Evolutionary conservation across 2,329 filamentous ascomycete species (phyloP), one percentile per base, ranked within the genome.

Genomic region (Aspergillus japonicus): DNA sequence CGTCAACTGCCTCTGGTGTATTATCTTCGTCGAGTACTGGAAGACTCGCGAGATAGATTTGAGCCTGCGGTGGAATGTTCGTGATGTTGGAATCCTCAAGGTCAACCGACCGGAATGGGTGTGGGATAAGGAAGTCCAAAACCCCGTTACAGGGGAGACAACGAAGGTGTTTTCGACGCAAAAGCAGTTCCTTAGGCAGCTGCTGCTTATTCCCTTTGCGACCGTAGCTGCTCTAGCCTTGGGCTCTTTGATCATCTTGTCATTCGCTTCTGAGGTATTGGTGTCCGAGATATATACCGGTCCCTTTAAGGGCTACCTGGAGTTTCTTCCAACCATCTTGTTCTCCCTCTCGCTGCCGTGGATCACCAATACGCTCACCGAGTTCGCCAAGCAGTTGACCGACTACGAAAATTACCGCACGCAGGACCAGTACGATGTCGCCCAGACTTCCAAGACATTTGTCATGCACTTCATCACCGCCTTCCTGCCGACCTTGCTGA

Each of bases 401-500:
- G 82, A 92, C 14, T 87, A 87, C 66, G 95, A 99, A 71, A 99
- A 99, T 71, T 96, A 98, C 73, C 90, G 93, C 68, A 98, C 92
- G 0, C 85, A 90, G 59, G 91, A 93, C 65, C 88, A 88, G 14
- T 90, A 96, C 69, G 87, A 96, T 61, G 86, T 90, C 21, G 90
- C 93, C 1, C 85, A 96, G 71, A 91, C 95, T 0, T 88, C 91
- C 60, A 99, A 99, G 80, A 89, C 96, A 35, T 98, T 99, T 70
- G 87, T 98, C 14, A 85, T 98, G 70, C 96, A 97, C 80, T 96
- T 97, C 77, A 94, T 98, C 77, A 96, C 92, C 5, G 96, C 93
- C 0, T 98, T 97, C 73, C 87, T 96, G 55, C 90, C 92, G 1
- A 88, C 96, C n/a, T 88, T 96, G 71, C 84, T 98, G 19, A 97